Percentiles rank a stretch among this genome's conserved stretches.
phyloP scores from a whole-genome alignment of 2,329 filamentous ascomycete species.

The Verticillium nonalfalfae region DNA sequence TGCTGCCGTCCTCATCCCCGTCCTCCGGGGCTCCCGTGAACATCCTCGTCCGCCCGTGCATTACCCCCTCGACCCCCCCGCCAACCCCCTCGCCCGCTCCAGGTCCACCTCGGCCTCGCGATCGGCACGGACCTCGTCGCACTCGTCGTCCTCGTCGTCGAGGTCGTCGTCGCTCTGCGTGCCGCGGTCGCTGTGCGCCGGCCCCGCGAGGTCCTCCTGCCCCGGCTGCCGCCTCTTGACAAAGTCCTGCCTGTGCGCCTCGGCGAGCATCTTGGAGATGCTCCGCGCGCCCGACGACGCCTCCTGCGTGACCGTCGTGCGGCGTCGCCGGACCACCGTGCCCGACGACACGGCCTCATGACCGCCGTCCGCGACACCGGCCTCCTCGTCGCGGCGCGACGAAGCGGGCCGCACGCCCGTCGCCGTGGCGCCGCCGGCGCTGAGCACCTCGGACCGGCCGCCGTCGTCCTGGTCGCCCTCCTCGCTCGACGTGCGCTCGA shows the following conservation, averaged over 20 bases:
- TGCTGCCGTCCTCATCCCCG: too few species aligned
- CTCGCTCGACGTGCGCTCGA: slow-evolving; percentile 24
- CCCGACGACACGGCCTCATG: slow-evolving; percentile 3
- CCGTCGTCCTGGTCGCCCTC: slow-evolving; percentile 4
- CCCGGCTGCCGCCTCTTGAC: slow-evolving; percentile 60
- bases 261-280: slow-evolving; percentile 62
- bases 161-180: slow-evolving; percentile 18
- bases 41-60: too few species aligned
- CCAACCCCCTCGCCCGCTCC: background rate
- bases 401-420: slow-evolving; percentile 2
- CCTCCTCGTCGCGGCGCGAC: slow-evolving; percentile 5
- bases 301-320: slow-evolving; percentile 8
- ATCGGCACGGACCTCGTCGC: slow-evolving; percentile 8
- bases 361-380: background rate
- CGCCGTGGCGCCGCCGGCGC: background rate
- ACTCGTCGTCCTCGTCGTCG: slow-evolving; percentile 29
- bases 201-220: slow-evolving; percentile 16
- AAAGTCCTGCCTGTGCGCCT: slow-evolving; percentile 87
- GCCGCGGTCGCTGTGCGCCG: slow-evolving; percentile 13
- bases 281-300: slow-evolving; percentile 16
- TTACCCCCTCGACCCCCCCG: background rate
- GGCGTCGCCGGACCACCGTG: slow-evolving; percentile 12
- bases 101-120: background rate
- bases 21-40: too few species aligned
- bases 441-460: background rate